Base-by-base conservation (phyloP, 2,329 filamentous ascomycete genomes). In the Colletotrichum costaricense region DNA sequence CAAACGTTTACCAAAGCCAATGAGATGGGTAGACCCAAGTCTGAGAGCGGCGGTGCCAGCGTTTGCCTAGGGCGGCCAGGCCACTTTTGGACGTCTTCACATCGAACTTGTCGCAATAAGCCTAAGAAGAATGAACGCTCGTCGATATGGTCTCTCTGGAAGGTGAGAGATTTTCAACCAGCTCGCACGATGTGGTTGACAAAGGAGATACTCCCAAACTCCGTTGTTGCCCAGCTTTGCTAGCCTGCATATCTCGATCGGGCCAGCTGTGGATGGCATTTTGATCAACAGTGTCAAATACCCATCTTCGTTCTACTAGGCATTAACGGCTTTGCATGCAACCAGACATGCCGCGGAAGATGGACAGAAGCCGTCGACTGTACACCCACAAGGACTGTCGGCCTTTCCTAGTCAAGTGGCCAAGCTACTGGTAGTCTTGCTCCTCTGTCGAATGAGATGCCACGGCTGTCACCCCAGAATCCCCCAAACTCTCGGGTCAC, bases 401-500 rank as follows among this genome's bases (percentile, higher is more conserved):
- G 26, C 56, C 28, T 30, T 33, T 24, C 49, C 49, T 56, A 22
- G 24, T 22, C 12, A 16, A 42, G 38, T 46, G 33, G 42, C 24
- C 14, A 42, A 42, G 38, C 38, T 42, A 42, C 14, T 42, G 38
- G 8, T 57, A 38, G 11, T 38, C n/a, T 1, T 49, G 42, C 19
- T 49, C 22, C 46, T 52, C 67, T 57, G 24, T 56, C 56, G 35
- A 56, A 65, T 57, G 24, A 46, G 49, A 54, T 67, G 52, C 14
- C 56, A 57, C 52, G 52, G 42, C 63, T 49, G 16, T 22, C 52
- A 55, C 49, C 62, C 67, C 68, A 46, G 38, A 58, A 63, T 62
- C 16, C 38, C 63, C 67, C 72, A 67, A 46, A 58, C 57, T 67
- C 58, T 59, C 68, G 57, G 72, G 57, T 74, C 28, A 58, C 62